Conservation (phyloP, 495 filamentous ascomycete species). For the Penicillium lividum region DNA sequence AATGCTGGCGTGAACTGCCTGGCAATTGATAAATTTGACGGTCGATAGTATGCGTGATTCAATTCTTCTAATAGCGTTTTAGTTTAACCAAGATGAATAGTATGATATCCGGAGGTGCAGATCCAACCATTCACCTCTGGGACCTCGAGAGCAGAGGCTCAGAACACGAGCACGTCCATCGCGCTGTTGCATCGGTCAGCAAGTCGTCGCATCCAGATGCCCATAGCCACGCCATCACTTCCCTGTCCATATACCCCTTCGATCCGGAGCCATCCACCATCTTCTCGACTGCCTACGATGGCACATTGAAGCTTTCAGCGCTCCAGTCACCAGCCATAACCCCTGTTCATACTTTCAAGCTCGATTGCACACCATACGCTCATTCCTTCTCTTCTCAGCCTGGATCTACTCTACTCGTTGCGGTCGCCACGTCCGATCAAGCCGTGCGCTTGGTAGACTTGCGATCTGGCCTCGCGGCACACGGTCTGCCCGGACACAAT, state of each 20-base stretch:
- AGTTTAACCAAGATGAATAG: slow-evolving; percentile 39
- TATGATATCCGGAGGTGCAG: slow-evolving; percentile 79
- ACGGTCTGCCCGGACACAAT: slow-evolving; percentile 73
- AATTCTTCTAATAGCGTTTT: not conserved
- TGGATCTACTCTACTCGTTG: slow-evolving; percentile 69
- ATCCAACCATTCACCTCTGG: slow-evolving; percentile 79
- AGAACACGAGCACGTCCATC: slow-evolving; percentile 48
- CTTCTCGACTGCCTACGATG: slow-evolving; percentile 80
- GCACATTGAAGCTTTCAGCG: slow-evolving; percentile 77
- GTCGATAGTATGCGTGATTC: slow-evolving; percentile 60
- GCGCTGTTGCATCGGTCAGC: slow-evolving; percentile 47
- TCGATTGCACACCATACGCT: slow-evolving; percentile 70
- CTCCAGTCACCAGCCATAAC: slow-evolving; percentile 54
- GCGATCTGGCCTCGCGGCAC: slow-evolving; percentile 71
- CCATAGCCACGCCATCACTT: slow-evolving; percentile 80
- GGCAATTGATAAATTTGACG: slow-evolving; percentile 74
- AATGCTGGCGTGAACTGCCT: slow-evolving; percentile 73
- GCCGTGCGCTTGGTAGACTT: slow-evolving; percentile 81
- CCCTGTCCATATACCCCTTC: slow-evolving; percentile 86
- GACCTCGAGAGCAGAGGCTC: slow-evolving; percentile 63
- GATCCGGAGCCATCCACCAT: slow-evolving; percentile 71
- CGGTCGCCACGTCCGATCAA: slow-evolving; percentile 80
- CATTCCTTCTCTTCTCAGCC: slow-evolving; percentile 75
- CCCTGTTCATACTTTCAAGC: slow-evolving; percentile 62
- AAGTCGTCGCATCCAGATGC: slow-evolving; percentile 46